Percentiles rank a stretch among this genome's conserved stretches.
Conservation (phyloP, 2,329 filamentous ascomycete species). For the Kalmusia sp. region DNA sequence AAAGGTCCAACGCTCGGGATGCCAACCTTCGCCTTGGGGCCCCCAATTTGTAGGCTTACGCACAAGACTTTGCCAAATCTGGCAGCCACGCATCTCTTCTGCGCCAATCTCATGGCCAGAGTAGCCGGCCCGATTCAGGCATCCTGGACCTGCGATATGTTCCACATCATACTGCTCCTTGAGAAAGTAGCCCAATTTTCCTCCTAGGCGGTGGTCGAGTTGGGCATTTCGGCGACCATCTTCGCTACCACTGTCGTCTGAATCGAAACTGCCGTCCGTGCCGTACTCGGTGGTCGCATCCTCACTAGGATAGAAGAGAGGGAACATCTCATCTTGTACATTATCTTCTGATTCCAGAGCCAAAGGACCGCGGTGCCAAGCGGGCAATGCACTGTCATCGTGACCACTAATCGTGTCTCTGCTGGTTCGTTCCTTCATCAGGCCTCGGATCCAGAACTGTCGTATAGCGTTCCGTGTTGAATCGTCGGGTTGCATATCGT, state of each 20-base stretch:
- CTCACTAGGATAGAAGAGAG: slow-evolving; percentile 1
- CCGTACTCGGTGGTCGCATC: neutral
- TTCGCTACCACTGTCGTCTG: no score
- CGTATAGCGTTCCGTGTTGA: neutral
- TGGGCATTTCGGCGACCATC: neutral
- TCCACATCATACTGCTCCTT: neutral
- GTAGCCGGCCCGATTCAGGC: slow-evolving; percentile 8
- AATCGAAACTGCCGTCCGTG: neutral
- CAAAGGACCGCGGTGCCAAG: neutral
- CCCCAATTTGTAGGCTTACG: no score
- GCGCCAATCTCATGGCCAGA: slow-evolving; percentile 14
- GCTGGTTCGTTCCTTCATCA: neutral
- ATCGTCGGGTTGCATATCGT: neutral
- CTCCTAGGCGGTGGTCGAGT: neutral
- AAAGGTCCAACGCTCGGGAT: neutral
- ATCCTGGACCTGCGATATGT: slow-evolving; percentile 14
- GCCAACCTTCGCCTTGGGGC: no score
- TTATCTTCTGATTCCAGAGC: neutral
- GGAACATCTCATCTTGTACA: slow-evolving; percentile 3
- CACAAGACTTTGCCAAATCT: slow-evolving; percentile 14
- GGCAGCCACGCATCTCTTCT: slow-evolving; percentile 18
- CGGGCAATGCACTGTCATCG: neutral
- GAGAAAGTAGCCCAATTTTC: neutral
- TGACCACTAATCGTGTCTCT: no score
- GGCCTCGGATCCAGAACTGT: neutral